These are phyloP conservation scores for Cladophialophora exuberans DNA, from an alignment of 2,329 filamentous ascomycete species.

Conservation along the genomic window DNA sequence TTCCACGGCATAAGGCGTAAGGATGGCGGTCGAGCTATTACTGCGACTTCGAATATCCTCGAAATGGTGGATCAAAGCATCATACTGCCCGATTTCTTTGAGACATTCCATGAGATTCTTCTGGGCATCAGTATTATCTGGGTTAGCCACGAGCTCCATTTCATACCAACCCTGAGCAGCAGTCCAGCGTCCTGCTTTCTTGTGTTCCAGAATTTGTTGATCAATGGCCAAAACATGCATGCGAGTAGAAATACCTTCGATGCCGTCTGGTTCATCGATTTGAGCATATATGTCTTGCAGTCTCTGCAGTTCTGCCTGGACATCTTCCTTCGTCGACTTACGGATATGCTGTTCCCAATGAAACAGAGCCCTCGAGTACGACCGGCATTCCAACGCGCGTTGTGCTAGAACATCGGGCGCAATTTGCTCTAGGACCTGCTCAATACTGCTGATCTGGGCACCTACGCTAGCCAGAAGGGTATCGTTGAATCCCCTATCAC, in stretches of 20 bases:
- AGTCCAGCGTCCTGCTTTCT: conserved; percentile 90
- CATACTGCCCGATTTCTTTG: conserved; percentile 93
- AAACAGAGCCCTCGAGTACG: conserved; percentile 88
- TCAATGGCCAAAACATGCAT: conserved; percentile 86
- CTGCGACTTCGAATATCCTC: conserved; percentile 65
- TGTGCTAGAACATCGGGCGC: conserved; percentile 75
- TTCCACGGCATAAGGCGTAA: conserved; percentile 84
- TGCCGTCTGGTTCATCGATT: conserved; percentile 95
- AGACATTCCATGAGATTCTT: conserved; percentile 83
- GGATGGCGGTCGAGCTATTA: conserved; percentile 52
- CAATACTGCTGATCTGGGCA: conserved; percentile 64
- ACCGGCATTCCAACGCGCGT: conserved; percentile 89
- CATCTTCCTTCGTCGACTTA: conserved; percentile 52
- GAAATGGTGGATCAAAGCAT: conserved; percentile 83
- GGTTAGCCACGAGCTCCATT: conserved; percentile 78
- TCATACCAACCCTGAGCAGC: conserved; percentile 98
- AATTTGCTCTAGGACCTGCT: conserved; percentile 70
- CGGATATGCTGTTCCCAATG: conserved; percentile 92
- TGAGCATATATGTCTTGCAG: conserved; percentile 94
- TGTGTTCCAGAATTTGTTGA: conserved; percentile 89
- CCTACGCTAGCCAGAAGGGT: conserved; percentile 25
- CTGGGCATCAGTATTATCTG: conserved; percentile 76
- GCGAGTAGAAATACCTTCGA: conserved; percentile 90
- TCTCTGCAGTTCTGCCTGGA: conserved; percentile 67
- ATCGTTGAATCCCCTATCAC: conserved; percentile 28